phyloP scores from a whole-genome alignment of 768 basidiomycete species.

The Boletus rex-veris region DNA sequence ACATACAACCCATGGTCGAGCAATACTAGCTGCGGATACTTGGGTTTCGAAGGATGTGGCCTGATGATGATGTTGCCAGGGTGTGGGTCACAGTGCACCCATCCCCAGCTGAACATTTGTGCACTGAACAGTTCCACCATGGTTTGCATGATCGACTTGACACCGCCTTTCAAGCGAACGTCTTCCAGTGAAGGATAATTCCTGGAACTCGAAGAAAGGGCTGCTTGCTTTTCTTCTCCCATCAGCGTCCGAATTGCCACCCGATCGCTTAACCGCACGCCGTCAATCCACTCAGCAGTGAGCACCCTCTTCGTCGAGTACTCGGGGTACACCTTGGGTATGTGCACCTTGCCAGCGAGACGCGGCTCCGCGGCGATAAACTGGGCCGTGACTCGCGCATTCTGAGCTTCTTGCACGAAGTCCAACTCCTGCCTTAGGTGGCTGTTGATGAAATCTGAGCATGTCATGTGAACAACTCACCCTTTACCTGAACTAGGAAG shows the following conservation, averaged over 20 bases:
- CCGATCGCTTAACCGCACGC: constrained; percentile 69
- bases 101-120: constrained; percentile 91
- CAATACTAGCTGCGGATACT: constrained; percentile 64
- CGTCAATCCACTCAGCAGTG: constrained; percentile 83
- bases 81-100: constrained; percentile 78
- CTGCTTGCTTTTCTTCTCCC: constrained; percentile 41
- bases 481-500: not conserved
- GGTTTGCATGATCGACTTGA: constrained; percentile 69
- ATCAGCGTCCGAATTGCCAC: constrained; percentile 53
- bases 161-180: constrained; percentile 53
- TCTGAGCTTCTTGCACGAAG: constrained; percentile 75
- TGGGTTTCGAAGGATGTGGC: constrained; percentile 31
- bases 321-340: constrained; percentile 71
- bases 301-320: constrained; percentile 76
- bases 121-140: constrained; percentile 87
- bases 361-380: constrained; percentile 69
- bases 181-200: constrained; percentile 12
- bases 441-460: constrained; percentile 69
- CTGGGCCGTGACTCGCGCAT: constrained; percentile 65
- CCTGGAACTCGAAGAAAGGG: not conserved
- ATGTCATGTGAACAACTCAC: not conserved
- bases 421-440: constrained; percentile 84
- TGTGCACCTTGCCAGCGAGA: constrained; percentile 67
- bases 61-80: constrained; percentile 79
- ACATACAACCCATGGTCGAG: constrained; percentile 95